These are phyloP conservation scores for Przewalskia tangutica DNA, from an alignment of 257 asterid species.

Conservation along the genomic window DNA sequence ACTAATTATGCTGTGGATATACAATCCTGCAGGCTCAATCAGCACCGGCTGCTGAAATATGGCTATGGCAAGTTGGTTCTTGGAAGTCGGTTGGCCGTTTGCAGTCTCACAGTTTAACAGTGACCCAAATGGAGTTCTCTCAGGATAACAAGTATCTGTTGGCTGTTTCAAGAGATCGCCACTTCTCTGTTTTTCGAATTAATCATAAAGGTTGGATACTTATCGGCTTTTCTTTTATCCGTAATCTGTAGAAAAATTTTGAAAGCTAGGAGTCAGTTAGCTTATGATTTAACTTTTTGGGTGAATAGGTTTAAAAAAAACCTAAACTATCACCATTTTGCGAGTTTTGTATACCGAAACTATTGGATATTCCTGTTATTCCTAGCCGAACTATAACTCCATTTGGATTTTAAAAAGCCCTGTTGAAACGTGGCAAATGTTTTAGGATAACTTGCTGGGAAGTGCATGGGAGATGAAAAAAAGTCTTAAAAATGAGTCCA, in stretches of 20 bases:
- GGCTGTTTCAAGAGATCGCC: constrained; percentile 93
- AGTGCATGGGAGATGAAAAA: too few species aligned
- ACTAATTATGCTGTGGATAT: not conserved
- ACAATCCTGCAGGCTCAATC: constrained; percentile 69
- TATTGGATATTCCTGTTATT: too few species aligned
- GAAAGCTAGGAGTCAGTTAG: not conserved
- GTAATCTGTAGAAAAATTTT: not conserved
- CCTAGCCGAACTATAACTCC: too few species aligned
- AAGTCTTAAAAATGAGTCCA: too few species aligned
- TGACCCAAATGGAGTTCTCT: constrained; percentile 87
- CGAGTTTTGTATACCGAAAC: too few species aligned
- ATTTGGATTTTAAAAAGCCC: too few species aligned
- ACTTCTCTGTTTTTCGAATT: constrained; percentile 66
- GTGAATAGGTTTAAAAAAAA: too few species aligned
- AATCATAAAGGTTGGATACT: constrained; percentile 40
- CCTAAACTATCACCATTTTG: too few species aligned
- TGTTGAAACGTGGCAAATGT: too few species aligned
- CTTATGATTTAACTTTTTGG: not conserved
- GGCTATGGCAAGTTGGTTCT: constrained; percentile 92
- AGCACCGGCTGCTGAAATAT: constrained; percentile 80
- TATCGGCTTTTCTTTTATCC: not conserved
- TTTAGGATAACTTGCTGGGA: too few species aligned
- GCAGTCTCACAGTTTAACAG: constrained; percentile 87
- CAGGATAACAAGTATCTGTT: constrained; percentile 61
- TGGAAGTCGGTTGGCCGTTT: constrained; percentile 85